Evolutionary conservation across 257 asterid genomes (phyloP).

Genomic region (Solanum lycopersicoides): DNA sequence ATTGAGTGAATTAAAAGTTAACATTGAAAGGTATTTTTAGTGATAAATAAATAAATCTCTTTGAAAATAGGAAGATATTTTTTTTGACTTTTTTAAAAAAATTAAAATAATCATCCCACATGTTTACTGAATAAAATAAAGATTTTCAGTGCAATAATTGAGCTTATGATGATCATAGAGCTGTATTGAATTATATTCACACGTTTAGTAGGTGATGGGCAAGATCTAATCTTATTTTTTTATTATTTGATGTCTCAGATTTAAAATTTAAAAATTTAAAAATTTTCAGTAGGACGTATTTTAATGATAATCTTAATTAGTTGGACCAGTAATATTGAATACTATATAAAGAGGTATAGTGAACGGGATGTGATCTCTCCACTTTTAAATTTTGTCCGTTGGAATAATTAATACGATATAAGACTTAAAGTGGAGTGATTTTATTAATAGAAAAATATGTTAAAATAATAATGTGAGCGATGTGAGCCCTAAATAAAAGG

Average conservation of each 20-base stretch:
- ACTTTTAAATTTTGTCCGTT: too few species aligned
- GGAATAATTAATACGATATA: too few species aligned
- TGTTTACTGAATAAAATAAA: too few species aligned
- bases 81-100: too few species aligned
- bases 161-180: too few species aligned
- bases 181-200: background rate
- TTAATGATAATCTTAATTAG: background rate
- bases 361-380: background rate
- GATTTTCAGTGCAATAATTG: background rate
- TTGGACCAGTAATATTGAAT: too few species aligned
- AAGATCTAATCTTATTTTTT: background rate
- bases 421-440: too few species aligned
- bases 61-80: too few species aligned
- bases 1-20: too few species aligned
- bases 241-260: background rate
- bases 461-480: too few species aligned
- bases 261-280: background rate
- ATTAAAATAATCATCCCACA: background rate
- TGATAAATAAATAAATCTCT: background rate
- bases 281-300: background rate
- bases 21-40: background rate
- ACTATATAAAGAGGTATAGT: background rate
- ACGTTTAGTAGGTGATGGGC: background rate
- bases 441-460: too few species aligned
- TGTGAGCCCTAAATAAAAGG: too few species aligned